Evolutionary conservation across 768 basidiomycete species (phyloP), one percentile per base, ranked within the genome.

Genomic region (Amanita inopinata): DNA sequence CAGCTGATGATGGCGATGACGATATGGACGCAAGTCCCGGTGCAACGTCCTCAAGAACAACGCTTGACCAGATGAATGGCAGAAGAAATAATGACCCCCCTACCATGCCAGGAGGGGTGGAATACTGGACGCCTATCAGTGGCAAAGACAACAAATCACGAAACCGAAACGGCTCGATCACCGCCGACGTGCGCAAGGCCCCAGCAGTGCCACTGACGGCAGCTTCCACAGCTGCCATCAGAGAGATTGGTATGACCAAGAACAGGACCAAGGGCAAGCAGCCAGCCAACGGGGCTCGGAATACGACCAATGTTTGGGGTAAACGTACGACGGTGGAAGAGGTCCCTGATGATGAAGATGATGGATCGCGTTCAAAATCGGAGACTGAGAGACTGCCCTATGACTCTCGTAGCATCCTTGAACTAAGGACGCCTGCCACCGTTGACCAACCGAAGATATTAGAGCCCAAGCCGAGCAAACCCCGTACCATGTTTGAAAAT

Each of bases 331-430:
- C 23, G 33, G 33, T 43, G 22, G 42, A 43, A 15, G 42, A 43
- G 18, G 33, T 43, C 1, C 42, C 42, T 2, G 42, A 43, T n/a
- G 42, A 43, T 11, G 42, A 43, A 25, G 42, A 22, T 9, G 40
- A 42, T 4, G 40, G 24, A 22, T 23, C 33, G 12, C 12, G 19
- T 17, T 33, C 34, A 5, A 32, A 25, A 10, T n/a, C 24, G 33
- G 31, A 43, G 33, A 33, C 7, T n/a, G 42, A 43, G 12, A 43
- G 23, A 10, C 23, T 43, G n/a, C 42, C 42, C 7, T 36, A 36
- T 32, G 30, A 43, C 42, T 43, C 42, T 14, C 42, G 42, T 15
- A 43, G 24, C n/a, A 23, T 43, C 27, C 42, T 43, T 28, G 42
- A 43, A 20, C 12, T 23, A 25, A 6, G 23, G 15, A 28, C 23